phyloP scores from a whole-genome alignment of 2,329 filamentous ascomycete genomes.

The Colletotrichum sublineola region DNA sequence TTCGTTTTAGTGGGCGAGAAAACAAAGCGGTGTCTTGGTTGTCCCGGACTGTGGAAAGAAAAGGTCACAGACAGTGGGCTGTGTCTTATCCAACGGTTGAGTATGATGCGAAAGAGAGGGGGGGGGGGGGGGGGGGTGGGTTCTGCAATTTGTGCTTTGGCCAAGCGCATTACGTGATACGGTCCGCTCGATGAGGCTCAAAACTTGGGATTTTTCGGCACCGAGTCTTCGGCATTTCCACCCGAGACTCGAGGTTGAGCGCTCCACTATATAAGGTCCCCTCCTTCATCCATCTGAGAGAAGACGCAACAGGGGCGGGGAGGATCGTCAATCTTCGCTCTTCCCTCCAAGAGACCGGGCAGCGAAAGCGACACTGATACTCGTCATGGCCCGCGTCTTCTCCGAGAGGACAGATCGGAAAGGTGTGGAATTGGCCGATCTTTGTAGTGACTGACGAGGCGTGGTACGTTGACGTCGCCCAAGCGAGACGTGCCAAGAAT shows the following conservation, averaged over 20 bases:
- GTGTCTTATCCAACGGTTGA: background rate
- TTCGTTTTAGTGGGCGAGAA: background rate
- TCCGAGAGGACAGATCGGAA: background rate
- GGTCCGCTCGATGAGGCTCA: conserved; percentile 20
- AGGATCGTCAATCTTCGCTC: background rate
- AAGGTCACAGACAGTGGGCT: background rate
- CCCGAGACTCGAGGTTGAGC: conserved; percentile 18
- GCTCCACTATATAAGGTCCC: conserved; percentile 40
- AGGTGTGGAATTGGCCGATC: background rate
- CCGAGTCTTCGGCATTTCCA: conserved; percentile 31
- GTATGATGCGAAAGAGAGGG: no score
- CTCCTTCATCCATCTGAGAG: conserved; percentile 8
- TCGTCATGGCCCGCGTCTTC: conserved; percentile 20
- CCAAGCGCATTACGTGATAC: conserved; percentile 16
- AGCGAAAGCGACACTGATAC: conserved; percentile 3
- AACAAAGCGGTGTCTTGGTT: conserved; percentile 3
- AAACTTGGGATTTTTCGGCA: conserved; percentile 1
- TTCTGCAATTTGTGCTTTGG: background rate
- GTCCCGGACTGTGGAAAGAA: conserved; percentile 5
- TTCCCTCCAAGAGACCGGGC: background rate
- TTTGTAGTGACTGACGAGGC: conserved; percentile 27
- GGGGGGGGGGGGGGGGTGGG: no score
- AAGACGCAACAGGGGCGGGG: conserved; percentile 13
- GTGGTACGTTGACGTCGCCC: conserved; percentile 10
- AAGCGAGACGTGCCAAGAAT: conserved; percentile 26